phyloP scores from a whole-genome alignment of 257 asterid genomes.

The Prunella vulgaris region DNA sequence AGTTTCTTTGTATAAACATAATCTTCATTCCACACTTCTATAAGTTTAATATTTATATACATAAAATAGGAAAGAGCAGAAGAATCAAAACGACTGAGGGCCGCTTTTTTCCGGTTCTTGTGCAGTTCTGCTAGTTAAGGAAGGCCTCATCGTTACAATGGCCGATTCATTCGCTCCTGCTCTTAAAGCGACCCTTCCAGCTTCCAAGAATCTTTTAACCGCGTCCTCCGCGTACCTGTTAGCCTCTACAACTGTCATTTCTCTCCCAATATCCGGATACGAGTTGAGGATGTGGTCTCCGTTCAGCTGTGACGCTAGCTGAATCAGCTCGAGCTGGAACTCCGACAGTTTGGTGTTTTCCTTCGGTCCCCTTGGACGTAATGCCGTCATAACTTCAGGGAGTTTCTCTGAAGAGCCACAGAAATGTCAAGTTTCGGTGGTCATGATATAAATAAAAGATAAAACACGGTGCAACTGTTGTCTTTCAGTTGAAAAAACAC shows the following conservation, averaged over 20 bases:
- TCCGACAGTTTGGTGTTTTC: constrained; percentile 69
- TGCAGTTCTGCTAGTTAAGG: constrained; percentile 61
- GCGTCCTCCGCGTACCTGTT: constrained; percentile 81
- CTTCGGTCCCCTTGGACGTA: constrained; percentile 68
- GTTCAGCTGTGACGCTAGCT: constrained; percentile 92
- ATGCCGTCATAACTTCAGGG: constrained; percentile 46
- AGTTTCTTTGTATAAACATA: neutral
- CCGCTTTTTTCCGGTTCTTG: constrained; percentile 15
- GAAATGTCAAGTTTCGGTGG: neutral
- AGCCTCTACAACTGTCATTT: constrained; percentile 62
- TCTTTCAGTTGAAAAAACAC: neutral
- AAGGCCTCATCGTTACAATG: constrained; percentile 82
- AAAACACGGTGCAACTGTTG: neutral
- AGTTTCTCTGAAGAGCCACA: constrained; percentile 55
- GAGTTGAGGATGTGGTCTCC: constrained; percentile 77
- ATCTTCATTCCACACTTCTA: constrained; percentile 1
- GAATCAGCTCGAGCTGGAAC: constrained; percentile 80
- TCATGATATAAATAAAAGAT: neutral
- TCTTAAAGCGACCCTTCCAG: constrained; percentile 78
- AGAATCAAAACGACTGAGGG: constrained; percentile 36
- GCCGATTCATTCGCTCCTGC: constrained; percentile 92
- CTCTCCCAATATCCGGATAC: constrained; percentile 72
- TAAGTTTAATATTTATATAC: neutral
- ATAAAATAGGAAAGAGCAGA: neutral
- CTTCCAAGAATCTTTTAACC: constrained; percentile 79